These are phyloP conservation scores for Tulasnella sp. DNA, from an alignment of 768 basidiomycete species.

Conservation along the genomic window DNA sequence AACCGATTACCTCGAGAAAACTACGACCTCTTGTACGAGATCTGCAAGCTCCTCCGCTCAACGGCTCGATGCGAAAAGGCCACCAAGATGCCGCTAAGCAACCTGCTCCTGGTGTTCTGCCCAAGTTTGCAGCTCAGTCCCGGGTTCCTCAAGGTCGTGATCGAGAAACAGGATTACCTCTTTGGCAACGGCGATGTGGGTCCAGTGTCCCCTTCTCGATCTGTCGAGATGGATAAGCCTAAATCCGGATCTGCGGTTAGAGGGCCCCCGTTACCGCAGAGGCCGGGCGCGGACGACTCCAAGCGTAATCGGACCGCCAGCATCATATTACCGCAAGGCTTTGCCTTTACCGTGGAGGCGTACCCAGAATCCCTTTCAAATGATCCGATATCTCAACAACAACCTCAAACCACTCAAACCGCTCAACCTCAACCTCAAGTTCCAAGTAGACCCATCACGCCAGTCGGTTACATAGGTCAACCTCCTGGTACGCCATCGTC, in stretches of 20 bases:
- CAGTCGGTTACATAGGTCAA: not conserved
- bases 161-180: conserved; percentile 38
- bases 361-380: conserved; percentile 18
- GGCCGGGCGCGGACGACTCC: conserved; percentile 11
- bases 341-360: conserved; percentile 12
- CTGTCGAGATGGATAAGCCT: not conserved
- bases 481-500: conserved; percentile 20
- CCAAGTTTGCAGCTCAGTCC: conserved; percentile 79
- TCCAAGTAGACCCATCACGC: not conserved
- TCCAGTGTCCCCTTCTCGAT: conserved; percentile 23
- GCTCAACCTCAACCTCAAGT: conserved; percentile 7
- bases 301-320: conserved; percentile 19
- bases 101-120: conserved; percentile 79
- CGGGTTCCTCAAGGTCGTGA: conserved; percentile 58
- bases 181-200: conserved; percentile 55
- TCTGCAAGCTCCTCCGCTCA: conserved; percentile 68
- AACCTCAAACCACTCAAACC: no score
- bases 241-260: conserved; percentile 2
- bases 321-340: conserved; percentile 15
- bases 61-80: conserved; percentile 59
- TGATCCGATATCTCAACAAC: conserved; percentile 11
- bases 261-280: not conserved
- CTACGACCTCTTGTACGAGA: conserved; percentile 72
- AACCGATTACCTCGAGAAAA: conserved; percentile 68
- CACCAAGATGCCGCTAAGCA: conserved; percentile 91